Evolutionary conservation across 352 stramenopile genomes (phyloP), one percentile per base, ranked within the genome.

Genomic region (Phytopythium helicoides): DNA sequence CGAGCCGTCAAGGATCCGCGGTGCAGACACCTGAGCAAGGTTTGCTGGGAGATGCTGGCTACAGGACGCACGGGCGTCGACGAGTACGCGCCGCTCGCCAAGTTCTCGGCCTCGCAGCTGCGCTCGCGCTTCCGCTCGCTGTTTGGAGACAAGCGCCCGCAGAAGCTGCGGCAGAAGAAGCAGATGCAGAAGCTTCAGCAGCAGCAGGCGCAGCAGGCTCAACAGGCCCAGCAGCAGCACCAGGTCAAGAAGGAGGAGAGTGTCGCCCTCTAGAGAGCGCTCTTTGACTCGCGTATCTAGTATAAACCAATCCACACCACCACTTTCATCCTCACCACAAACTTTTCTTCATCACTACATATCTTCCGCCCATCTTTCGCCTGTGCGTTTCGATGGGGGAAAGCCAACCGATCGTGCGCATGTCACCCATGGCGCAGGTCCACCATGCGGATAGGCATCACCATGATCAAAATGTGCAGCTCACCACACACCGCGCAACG

Each of bases 21-120:
- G 36, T 90, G 80, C 54, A 75, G 80, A 26, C 76, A 87, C 56
- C 50, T 86, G 54, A 83, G 72, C 42, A 91, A 91, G 51, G 79
- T 86, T 35, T 87, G 79, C 62, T 91, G 80, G 80, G 80, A 91
- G 55, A 86, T 87, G 64, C 64, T 91, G 49, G 76, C 80, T 25
- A 77, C 72, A 15, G 80, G 80, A 23, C 73, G 74, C 48, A 91
- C 80, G 34, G 80, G 80, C 45, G 80, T 91, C 16, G 66, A 85
- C 9, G 76, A 88, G 64, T 91, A 91, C 61, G 45, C 60, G 56
- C 77, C 80, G 21, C 63, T 91, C 15, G 58, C 71, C 61, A 87
- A 91, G 55, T 91, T 91, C 59, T 79, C 71, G 49, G 79, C 79
- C 21, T 91, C 80, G 47, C 80, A 91, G 58, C 52, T 91, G 42